These are phyloP conservation scores for Termitomyces titanicus DNA, from an alignment of 768 basidiomycete species.

Conservation along the genomic window DNA sequence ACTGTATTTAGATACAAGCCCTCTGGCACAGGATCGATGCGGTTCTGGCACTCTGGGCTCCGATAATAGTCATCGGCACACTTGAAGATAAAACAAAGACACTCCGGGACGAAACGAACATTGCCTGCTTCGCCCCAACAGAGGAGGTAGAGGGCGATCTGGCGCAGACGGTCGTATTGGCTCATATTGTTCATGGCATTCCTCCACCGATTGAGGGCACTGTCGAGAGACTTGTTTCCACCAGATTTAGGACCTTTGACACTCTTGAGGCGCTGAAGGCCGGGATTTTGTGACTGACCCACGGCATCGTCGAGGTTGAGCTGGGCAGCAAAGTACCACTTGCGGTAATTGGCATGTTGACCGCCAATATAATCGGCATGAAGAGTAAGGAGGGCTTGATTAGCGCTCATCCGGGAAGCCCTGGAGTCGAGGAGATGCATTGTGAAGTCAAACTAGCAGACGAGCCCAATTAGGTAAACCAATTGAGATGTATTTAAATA, in stretches of 20 bases:
- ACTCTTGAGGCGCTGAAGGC: conserved; percentile 82
- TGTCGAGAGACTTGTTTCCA: conserved; percentile 80
- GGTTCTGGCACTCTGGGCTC: conserved; percentile 95
- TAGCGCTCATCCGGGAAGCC: conserved; percentile 97
- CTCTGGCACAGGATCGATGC: conserved; percentile 89
- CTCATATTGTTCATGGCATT: conserved; percentile 99
- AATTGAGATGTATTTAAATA: background rate
- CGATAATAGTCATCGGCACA: conserved; percentile 99
- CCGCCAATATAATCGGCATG: conserved; percentile 99
- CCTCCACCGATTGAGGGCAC: conserved; percentile 91
- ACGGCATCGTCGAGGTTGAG: conserved; percentile 99
- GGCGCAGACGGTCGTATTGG: conserved; percentile 95
- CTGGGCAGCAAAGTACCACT: conserved; percentile 99
- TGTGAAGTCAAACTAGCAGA: conserved; percentile 83
- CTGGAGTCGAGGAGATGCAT: conserved; percentile 98
- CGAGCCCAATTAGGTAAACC: conserved; percentile 11
- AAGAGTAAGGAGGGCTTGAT: conserved; percentile 91
- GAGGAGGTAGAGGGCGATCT: conserved; percentile 92
- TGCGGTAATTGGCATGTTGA: conserved; percentile 97
- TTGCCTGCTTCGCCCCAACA: conserved; percentile 99
- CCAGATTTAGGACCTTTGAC: conserved; percentile 60
- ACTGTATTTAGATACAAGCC: conserved; percentile 89
- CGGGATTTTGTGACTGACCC: conserved; percentile 91
- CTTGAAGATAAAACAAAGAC: conserved; percentile 99
- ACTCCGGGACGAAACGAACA: conserved; percentile 95